Conservation (phyloP, 306 rosid genomes). For the Fragaria nilgerrensis region DNA sequence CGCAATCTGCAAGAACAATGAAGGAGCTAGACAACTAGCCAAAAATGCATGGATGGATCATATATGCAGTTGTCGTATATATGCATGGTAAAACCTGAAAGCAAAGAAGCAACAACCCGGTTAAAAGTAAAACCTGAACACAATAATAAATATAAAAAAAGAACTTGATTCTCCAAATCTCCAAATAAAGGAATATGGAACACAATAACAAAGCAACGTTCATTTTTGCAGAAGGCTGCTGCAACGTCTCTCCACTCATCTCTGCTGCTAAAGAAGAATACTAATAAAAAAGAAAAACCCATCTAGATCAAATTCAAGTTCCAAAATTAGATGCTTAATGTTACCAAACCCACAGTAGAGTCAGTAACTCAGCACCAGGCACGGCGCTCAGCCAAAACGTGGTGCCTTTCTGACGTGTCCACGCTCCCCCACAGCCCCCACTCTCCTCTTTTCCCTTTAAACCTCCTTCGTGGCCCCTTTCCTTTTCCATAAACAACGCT, state of each 20-base stretch:
- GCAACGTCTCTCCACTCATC: conserved; percentile 13
- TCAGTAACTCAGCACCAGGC: conserved; percentile 38
- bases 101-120: no score
- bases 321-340: not conserved
- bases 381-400: conserved; percentile 43
- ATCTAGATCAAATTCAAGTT: no score
- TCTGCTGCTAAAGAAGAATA: not conserved
- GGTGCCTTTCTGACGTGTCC: conserved; percentile 39
- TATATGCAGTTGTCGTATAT: no score
- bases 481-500: not conserved
- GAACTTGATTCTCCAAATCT: no score
- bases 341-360: not conserved
- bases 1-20: no score
- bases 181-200: not conserved
- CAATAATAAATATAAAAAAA: no score
- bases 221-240: conserved; percentile 42
- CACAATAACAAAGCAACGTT: conserved; percentile 50
- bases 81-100: no score
- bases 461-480: not conserved
- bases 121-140: no score
- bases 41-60: no score
- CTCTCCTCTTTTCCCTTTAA: not conserved
- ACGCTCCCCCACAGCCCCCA: conserved; percentile 58
- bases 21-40: no score
- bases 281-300: not conserved